Base-by-base conservation (phyloP, 495 filamentous ascomycete species). In the Penicillium paxilli region DNA sequence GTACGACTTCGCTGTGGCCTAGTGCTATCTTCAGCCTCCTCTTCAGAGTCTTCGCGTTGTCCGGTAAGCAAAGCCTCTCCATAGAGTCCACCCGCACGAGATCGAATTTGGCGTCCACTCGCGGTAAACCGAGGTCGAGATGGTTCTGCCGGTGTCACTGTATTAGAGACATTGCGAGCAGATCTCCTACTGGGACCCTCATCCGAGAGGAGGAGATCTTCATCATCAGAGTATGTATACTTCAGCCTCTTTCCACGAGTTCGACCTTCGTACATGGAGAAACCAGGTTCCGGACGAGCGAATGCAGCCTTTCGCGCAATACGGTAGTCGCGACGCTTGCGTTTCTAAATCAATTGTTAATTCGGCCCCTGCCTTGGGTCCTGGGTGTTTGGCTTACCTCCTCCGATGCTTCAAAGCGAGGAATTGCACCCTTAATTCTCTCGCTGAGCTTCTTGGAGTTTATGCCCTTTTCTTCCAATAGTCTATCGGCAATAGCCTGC, bases 181-280 rank as follows among this genome's bases (percentile, higher is more conserved):
- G 92, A 96, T 32, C 89, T 83, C 48, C 90, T 81, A 14, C 80
- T 74, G 5, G 75, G 69, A 19, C 82, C 76, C 21, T 83, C 85
- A 65, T 96, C 91, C 2, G 89, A 90, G 47, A 83, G 80, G 47
- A 83, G 80, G 30, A 88, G 86, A 17, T 87, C 87, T 60, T 95
- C 91, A 33, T 96, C 92, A 37, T 96, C 91, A 0, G 91, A 96
- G 66, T 89, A 98, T 0, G 92, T 97, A 57, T 98, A 98, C 66
- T 89, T 95, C 70, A 96, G 87, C 40, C 92, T 87, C 73, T 98
- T 98, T 35, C 94, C 94, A 47, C 94, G 83, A 0, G 95, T 98
- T 38, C 94, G 90, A 32, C 95, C 95, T 75, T 98, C 94, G 69
- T 98, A 98, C 47, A 94, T 77, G 12, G 91, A 96, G 70, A 92